These are phyloP conservation scores for Xylariomycetidae sp. DNA, from an alignment of 2,329 filamentous ascomycete genomes.

Conservation along the genomic window DNA sequence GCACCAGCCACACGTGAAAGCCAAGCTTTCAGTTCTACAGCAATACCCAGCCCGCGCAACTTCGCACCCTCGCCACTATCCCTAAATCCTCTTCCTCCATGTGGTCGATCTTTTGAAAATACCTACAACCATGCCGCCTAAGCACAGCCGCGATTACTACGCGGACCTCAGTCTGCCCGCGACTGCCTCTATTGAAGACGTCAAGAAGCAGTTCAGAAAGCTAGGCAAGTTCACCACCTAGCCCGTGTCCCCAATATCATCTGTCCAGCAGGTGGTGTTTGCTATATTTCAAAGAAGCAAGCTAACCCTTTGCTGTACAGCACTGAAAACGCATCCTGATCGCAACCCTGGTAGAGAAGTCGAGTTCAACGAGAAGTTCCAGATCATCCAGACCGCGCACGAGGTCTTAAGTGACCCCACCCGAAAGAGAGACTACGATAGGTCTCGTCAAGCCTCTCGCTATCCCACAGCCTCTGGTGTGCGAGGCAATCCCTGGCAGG, in stretches of 20 bases:
- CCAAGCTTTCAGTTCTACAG: no score
- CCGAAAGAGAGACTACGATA: conserved; percentile 48
- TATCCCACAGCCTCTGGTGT: conserved; percentile 48
- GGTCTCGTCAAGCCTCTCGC: conserved; percentile 33
- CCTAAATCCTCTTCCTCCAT: conserved; percentile 3
- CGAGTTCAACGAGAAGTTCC: conserved; percentile 76
- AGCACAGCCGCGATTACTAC: conserved; percentile 74
- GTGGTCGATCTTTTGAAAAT: conserved; percentile 6
- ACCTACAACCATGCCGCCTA: conserved; percentile 54
- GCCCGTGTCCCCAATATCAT: neutral
- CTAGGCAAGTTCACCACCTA: conserved; percentile 49
- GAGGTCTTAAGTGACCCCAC: conserved; percentile 58
- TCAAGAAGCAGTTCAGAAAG: conserved; percentile 83
- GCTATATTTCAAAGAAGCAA: conserved; percentile 2
- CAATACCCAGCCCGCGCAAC: neutral
- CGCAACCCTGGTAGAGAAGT: conserved; percentile 78
- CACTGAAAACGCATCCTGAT: conserved; percentile 81
- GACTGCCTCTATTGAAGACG: conserved; percentile 63
- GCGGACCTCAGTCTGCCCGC: conserved; percentile 69
- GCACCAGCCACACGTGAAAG: no score
- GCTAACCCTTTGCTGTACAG: conserved; percentile 36
- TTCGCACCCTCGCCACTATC: conserved; percentile 5
- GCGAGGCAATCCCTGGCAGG: conserved; percentile 51
- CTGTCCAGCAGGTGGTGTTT: conserved; percentile 1
- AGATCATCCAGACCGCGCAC: conserved; percentile 79